phyloP scores from a whole-genome alignment of 192 early-diverging fungal species.

The Radiomyces spectabilis region DNA sequence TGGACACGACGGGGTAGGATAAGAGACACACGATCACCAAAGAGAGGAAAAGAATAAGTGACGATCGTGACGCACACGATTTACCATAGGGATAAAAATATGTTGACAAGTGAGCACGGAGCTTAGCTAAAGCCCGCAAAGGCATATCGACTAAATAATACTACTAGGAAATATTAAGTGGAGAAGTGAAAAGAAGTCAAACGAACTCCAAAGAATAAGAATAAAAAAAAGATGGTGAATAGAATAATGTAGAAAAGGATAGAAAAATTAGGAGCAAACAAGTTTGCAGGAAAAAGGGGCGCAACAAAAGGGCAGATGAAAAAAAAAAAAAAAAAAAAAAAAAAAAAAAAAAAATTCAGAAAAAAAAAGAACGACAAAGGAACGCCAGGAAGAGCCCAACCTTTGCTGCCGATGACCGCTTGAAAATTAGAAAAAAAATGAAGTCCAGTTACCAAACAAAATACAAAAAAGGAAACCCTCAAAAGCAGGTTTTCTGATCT shows the following conservation, averaged over 20 bases:
- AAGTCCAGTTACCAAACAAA: background rate
- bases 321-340: background rate
- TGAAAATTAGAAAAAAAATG: background rate
- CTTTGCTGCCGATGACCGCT: no score
- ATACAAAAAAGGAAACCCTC: no score
- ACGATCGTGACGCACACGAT: background rate
- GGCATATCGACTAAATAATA: background rate
- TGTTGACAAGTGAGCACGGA: background rate
- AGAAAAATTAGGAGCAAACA: no score
- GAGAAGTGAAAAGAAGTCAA: background rate
- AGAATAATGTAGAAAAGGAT: no score
- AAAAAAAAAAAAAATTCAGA: conserved; percentile 1
- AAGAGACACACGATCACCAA: conserved; percentile 4
- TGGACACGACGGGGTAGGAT: conserved; percentile 1
- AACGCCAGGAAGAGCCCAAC: background rate
- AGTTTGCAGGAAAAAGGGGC: no score
- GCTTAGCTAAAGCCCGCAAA: conserved; percentile 1
- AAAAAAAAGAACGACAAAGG: background rate
- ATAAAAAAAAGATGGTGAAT: no score
- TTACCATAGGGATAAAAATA: conserved; percentile 24
- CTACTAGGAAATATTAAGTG: background rate
- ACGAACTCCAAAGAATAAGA: no score
- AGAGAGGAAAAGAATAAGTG: conserved; percentile 6
- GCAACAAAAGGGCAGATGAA: no score
- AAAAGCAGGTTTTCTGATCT: background rate